Percentiles rank a stretch among this genome's conserved stretches.
phyloP scores from a whole-genome alignment of 192 early-diverging fungal genomes.

The Nowakowskiella sp. region DNA sequence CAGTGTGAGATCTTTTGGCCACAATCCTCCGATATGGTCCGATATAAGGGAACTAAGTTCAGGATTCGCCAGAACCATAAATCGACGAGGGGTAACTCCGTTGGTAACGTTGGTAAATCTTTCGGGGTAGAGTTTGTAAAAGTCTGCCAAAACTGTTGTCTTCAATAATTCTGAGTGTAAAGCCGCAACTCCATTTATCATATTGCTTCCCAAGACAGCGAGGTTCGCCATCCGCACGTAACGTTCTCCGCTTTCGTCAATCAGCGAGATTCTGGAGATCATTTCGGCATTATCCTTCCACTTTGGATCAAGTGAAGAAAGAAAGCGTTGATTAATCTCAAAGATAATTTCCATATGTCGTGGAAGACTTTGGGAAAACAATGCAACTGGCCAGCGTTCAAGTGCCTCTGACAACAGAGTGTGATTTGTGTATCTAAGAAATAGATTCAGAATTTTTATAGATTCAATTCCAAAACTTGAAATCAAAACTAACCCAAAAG shows the following conservation, averaged over 20 bases:
- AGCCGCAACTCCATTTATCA: conserved; percentile 92
- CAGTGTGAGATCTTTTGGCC: conserved; percentile 60
- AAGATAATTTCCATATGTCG: conserved; percentile 98
- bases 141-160: conserved; percentile 42
- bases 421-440: conserved; percentile 86
- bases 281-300: too few species aligned
- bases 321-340: conserved; percentile 89
- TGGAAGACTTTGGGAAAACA: conserved; percentile 85
- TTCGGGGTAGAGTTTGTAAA: conserved; percentile 80
- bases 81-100: conserved; percentile 88
- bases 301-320: too few species aligned
- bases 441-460: conserved; percentile 32
- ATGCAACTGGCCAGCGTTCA: conserved; percentile 94
- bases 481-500: too few species aligned
- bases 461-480: too few species aligned
- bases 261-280: conserved; percentile 87
- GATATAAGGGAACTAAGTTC: conserved; percentile 74
- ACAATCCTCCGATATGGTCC: conserved; percentile 64
- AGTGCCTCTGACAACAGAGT: conserved; percentile 97
- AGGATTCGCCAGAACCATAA: conserved; percentile 91
- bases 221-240: conserved; percentile 96
- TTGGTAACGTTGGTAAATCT: conserved; percentile 98
- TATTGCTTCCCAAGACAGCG: conserved; percentile 88
- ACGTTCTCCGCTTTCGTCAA: conserved; percentile 87
- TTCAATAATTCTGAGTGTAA: conserved; percentile 42